phyloP scores from a whole-genome alignment of 768 basidiomycete genomes.

The Austroboletus festivus region DNA sequence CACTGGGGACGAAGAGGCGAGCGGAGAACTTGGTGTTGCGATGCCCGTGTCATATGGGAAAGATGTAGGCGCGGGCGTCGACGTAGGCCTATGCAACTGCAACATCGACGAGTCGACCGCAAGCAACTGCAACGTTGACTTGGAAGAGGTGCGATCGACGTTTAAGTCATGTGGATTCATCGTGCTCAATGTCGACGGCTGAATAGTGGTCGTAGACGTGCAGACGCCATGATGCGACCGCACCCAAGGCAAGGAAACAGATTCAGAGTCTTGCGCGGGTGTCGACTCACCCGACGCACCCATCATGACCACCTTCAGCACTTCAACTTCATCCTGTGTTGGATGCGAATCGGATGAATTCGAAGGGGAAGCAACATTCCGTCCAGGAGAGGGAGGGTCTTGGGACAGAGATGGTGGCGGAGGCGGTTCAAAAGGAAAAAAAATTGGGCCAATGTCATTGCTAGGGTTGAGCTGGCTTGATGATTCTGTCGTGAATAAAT shows the following conservation, averaged over 20 bases:
- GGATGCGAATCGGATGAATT: not conserved
- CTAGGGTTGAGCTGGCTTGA: too few relatives aligned
- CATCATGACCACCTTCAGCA: constrained; percentile 18
- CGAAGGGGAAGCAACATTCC: too few relatives aligned
- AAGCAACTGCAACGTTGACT: not conserved
- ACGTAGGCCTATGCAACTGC: constrained; percentile 2
- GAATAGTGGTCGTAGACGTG: not conserved
- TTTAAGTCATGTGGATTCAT: not conserved
- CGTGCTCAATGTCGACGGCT: too few relatives aligned
- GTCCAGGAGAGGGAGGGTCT: too few relatives aligned
- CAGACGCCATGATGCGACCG: not conserved
- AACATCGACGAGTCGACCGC: constrained; percentile 13
- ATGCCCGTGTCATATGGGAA: too few relatives aligned
- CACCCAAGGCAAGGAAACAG: not conserved
- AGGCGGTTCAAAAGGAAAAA: too few relatives aligned
- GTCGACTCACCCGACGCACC: constrained; percentile 13
- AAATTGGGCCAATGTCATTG: too few relatives aligned
- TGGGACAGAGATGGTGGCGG: too few relatives aligned
- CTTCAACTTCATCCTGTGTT: constrained; percentile 22
- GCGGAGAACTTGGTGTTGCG: too few relatives aligned
- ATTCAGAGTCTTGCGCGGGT: not conserved
- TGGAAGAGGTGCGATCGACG: not conserved
- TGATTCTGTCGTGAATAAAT: too few relatives aligned
- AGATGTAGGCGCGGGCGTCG: too few relatives aligned
- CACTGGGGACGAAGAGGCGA: not conserved